Percentiles rank a stretch among this genome's conserved stretches.
These are phyloP conservation scores for Aspergillus sp. DNA, from an alignment of 2,329 filamentous ascomycete species.

Conservation along the genomic window DNA sequence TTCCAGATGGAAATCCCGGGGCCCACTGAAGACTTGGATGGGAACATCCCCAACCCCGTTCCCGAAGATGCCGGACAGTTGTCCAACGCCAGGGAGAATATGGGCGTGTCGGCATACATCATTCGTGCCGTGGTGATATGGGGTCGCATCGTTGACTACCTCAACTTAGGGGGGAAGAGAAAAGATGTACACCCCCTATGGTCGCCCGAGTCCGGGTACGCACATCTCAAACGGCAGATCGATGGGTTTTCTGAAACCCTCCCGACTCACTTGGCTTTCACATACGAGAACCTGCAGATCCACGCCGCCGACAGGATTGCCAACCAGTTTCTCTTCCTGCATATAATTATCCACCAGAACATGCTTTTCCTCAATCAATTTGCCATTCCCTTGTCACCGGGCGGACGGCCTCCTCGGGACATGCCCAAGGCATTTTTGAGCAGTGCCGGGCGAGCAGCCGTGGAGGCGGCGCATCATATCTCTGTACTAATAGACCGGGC, in stretches of 20 bases:
- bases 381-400: slow-evolving; percentile 68
- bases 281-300: slow-evolving; percentile 74
- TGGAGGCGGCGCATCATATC: slow-evolving; percentile 82
- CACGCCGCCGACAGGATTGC: slow-evolving; percentile 82
- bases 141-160: slow-evolving; percentile 84
- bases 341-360: slow-evolving; percentile 87
- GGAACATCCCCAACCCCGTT: slow-evolving; percentile 64
- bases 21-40: slow-evolving; percentile 78
- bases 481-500: slow-evolving; percentile 80
- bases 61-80: slow-evolving; percentile 64
- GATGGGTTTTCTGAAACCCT: slow-evolving; percentile 69
- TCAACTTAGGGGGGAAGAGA: slow-evolving; percentile 86
- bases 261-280: slow-evolving; percentile 72
- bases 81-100: slow-evolving; percentile 72
- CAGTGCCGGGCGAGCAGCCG: slow-evolving; percentile 71
- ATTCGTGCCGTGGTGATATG: slow-evolving; percentile 82
- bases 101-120: slow-evolving; percentile 91
- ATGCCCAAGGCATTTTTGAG: slow-evolving; percentile 76
- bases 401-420: slow-evolving; percentile 63
- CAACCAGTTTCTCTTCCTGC: slow-evolving; percentile 89
- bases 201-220: slow-evolving; percentile 76
- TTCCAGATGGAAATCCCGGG: slow-evolving; percentile 91
- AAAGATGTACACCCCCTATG: slow-evolving; percentile 76
- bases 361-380: slow-evolving; percentile 88
- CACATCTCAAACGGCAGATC: slow-evolving; percentile 67